Conservation (phyloP, 441 rosid genomes). For the Erodium chrysanthum region DNA sequence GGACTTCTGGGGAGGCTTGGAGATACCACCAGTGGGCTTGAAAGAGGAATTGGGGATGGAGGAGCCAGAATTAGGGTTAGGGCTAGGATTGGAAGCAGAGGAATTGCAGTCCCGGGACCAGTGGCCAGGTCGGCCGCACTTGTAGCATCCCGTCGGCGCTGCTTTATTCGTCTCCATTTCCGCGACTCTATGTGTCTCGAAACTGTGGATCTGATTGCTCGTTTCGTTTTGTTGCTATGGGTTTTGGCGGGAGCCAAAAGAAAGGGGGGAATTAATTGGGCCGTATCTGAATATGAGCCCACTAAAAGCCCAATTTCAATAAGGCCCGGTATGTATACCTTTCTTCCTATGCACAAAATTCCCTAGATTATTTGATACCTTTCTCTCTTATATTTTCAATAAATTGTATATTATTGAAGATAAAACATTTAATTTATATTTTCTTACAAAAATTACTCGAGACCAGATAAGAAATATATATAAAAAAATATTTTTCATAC, state of each 20-base stretch:
- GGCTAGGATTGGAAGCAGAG: slow-evolving; percentile 18
- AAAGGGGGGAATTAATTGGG: background rate
- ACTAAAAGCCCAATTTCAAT: background rate
- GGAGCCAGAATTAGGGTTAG: slow-evolving; percentile 22
- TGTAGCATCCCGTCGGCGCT: slow-evolving; percentile 84
- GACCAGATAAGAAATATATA: too few species aligned
- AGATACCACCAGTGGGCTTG: background rate
- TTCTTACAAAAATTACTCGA: too few species aligned
- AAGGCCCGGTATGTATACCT: too few species aligned
- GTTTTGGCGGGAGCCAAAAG: background rate
- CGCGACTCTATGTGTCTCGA: background rate
- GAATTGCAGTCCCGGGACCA: slow-evolving; percentile 92
- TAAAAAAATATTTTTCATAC: too few species aligned
- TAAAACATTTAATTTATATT: too few species aligned
- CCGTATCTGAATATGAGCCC: background rate
- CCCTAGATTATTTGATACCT: too few species aligned
- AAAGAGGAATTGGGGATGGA: slow-evolving; percentile 21
- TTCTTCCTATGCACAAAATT: too few species aligned
- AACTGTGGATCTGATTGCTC: background rate
- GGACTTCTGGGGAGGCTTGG: background rate
- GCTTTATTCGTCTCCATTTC: slow-evolving; percentile 33
- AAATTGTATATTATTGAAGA: too few species aligned
- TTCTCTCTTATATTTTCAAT: too few species aligned
- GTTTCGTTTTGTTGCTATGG: too few species aligned
- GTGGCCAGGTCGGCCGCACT: slow-evolving; percentile 94